Base-by-base conservation (phyloP, 1,139 yeast species). In the Pichia sp. region DNA sequence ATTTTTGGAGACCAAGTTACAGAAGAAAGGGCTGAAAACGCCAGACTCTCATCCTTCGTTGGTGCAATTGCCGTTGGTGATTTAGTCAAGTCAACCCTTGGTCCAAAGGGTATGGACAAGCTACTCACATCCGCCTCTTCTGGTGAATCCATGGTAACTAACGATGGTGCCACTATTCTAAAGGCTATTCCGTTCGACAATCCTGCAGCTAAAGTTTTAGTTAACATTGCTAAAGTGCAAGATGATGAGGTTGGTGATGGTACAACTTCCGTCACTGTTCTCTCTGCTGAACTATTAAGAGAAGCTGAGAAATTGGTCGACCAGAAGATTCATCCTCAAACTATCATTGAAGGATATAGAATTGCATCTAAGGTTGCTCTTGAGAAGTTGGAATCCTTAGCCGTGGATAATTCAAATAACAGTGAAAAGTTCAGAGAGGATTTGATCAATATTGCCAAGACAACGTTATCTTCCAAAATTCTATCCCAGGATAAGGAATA, bases 221-320 rank as follows among this genome's bases (percentile, higher is more conserved):
- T 93, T 25, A 91, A 91, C 59, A 83, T 91, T 44, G 81, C 96
- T 37, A 91, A 91, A 61, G 97, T 91, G 26, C 99, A 91, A 67
- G 99, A 91, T 56, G 96, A 91, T 58, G 97, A 91, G 60, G 94
- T 91, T 53, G 98, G 99, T 38, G 99, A 91, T 60, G 99, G 99
- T 48, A 91, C 99, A 31, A 91, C 99, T 1, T 85, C 96, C n/a
- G 99, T 91, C 23, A 87, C 97, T 1, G 96, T 91, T 12, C 67
- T 91, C 40, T 76, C 93, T 35, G 91, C 96, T 12, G 98, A 91
- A 62, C 69, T 91, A 44, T 70, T 91, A 49, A 77, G 95, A 57
- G 97, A 93, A 63, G 97, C 98, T 23, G 98, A 93, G 63, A 80
- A 80, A 58, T 73, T 91, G 48, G 82, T 91, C 39, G 96, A 87